Conservation (phyloP, 345 rosid genomes). For the Citrus mangshanensis region DNA sequence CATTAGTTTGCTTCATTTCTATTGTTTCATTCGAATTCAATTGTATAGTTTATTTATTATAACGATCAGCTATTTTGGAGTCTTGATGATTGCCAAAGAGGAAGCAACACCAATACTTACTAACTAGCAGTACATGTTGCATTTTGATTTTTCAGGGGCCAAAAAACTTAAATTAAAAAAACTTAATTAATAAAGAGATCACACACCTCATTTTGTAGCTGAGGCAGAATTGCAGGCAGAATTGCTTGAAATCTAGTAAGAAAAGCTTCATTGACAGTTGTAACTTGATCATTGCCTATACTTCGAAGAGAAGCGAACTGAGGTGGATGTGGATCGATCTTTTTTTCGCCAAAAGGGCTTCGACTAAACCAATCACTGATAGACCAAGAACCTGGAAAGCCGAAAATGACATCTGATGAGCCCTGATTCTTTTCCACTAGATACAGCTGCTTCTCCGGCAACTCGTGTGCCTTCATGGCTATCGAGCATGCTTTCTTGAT, state of each 20-base stretch:
- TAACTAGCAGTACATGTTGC: no score
- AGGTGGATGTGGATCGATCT: constrained; percentile 32
- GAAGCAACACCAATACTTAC: not conserved
- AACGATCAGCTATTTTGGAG: not conserved
- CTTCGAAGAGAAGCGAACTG: constrained; percentile 56
- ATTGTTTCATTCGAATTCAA: not conserved
- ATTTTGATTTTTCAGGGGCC: no score
- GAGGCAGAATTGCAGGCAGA: not conserved
- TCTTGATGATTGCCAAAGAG: not conserved
- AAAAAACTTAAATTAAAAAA: no score
- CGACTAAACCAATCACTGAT: constrained; percentile 31
- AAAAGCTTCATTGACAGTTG: constrained; percentile 62
- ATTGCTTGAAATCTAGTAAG: constrained; percentile 28
- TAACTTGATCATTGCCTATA: constrained; percentile 44
- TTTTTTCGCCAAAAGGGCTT: constrained; percentile 50
- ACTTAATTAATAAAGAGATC: not conserved
- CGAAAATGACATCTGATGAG: constrained; percentile 30
- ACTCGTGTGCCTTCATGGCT: constrained; percentile 36
- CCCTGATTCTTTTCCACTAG: constrained; percentile 16
- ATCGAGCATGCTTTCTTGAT: constrained; percentile 37
- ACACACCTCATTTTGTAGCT: constrained; percentile 41
- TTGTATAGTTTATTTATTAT: not conserved
- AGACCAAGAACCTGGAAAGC: constrained; percentile 55
- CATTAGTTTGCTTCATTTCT: not conserved
- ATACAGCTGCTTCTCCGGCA: constrained; percentile 28